phyloP scores from a whole-genome alignment of 495 filamentous ascomycete genomes.

The Lindgomyces ingoldianus region DNA sequence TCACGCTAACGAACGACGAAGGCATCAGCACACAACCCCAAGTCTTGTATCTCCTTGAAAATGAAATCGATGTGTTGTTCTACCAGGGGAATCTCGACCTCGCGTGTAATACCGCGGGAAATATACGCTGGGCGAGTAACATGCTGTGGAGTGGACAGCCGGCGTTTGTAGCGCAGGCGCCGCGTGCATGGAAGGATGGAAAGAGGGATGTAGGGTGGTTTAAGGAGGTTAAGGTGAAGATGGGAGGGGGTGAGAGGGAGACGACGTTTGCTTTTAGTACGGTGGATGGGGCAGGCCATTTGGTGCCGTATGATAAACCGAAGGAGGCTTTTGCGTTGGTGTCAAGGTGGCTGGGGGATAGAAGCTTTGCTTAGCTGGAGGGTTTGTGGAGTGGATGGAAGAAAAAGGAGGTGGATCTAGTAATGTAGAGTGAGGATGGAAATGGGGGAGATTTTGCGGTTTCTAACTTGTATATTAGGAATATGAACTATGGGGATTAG shows the following conservation, averaged over 20 bases:
- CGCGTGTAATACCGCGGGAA: conserved; percentile 52
- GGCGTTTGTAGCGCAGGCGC: conserved; percentile 46
- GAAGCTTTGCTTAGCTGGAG: conserved; percentile 20
- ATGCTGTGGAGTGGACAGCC: conserved; percentile 51
- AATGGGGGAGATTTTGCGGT: too few species aligned
- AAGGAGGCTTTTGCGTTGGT: conserved; percentile 22
- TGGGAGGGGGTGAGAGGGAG: conserved; percentile 11
- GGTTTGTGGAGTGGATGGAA: neutral
- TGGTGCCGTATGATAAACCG: conserved; percentile 32
- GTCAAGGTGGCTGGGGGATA: conserved; percentile 21
- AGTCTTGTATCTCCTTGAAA: conserved; percentile 45
- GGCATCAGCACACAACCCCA: conserved; percentile 37
- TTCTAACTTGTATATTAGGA: too few species aligned
- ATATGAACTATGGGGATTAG: too few species aligned
- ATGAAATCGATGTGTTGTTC: conserved; percentile 47
- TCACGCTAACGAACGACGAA: conserved; percentile 40
- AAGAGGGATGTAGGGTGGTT: conserved; percentile 26
- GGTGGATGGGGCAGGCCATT: conserved; percentile 22
- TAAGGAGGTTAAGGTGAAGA: conserved; percentile 24
- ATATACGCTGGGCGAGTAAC: conserved; percentile 46
- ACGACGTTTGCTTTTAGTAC: conserved; percentile 29
- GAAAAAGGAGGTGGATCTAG: neutral
- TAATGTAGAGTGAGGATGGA: neutral
- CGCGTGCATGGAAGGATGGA: conserved; percentile 43
- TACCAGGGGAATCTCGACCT: conserved; percentile 54